A percentile compares a stretch with the other conserved stretches of the same genome.
These are phyloP conservation scores for Brassica cretica DNA, from an alignment of 345 rosid species.

Conservation along the genomic window DNA sequence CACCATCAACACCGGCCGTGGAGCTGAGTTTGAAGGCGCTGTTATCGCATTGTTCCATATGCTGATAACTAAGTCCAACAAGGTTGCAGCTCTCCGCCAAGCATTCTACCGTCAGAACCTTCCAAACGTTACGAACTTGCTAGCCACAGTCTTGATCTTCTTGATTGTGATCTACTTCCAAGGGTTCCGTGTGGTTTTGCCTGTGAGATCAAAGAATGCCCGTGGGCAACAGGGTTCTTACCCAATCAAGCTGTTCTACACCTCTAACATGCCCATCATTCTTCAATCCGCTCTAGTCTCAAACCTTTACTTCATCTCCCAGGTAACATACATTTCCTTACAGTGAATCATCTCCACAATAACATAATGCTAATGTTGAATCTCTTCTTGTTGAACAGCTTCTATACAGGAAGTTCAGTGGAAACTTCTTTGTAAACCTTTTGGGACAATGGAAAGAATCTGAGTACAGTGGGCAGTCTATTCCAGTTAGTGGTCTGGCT, in stretches of 20 bases:
- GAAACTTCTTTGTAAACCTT: conserved; percentile 76
- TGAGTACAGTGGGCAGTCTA: conserved; percentile 73
- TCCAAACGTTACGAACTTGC: conserved; percentile 83
- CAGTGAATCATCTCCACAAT: conserved; percentile 8
- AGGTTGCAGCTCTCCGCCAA: conserved; percentile 77
- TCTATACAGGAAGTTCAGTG: conserved; percentile 76
- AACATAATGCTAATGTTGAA: neutral
- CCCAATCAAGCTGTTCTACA: conserved; percentile 85
- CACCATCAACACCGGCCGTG: conserved; percentile 82
- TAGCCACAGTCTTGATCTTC: conserved; percentile 80
- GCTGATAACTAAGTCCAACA: conserved; percentile 72
- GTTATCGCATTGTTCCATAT: conserved; percentile 84
- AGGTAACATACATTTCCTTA: conserved; percentile 44
- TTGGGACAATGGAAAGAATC: conserved; percentile 90
- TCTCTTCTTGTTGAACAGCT: conserved; percentile 47
- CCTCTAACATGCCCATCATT: conserved; percentile 93
- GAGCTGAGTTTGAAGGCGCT: conserved; percentile 94
- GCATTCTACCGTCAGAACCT: conserved; percentile 90
- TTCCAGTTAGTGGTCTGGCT: conserved; percentile 83
- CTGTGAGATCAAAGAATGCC: conserved; percentile 89
- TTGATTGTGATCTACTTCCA: conserved; percentile 86
- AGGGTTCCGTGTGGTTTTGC: conserved; percentile 90
- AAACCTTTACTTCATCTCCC: conserved; percentile 82
- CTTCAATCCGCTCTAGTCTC: conserved; percentile 83
- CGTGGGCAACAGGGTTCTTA: conserved; percentile 94